A percentile compares a stretch with the other conserved stretches of the same genome.
These are phyloP conservation scores for Vitis hybrid DNA, from an alignment of 177 flowering plant genomes.

Conservation along the genomic window DNA sequence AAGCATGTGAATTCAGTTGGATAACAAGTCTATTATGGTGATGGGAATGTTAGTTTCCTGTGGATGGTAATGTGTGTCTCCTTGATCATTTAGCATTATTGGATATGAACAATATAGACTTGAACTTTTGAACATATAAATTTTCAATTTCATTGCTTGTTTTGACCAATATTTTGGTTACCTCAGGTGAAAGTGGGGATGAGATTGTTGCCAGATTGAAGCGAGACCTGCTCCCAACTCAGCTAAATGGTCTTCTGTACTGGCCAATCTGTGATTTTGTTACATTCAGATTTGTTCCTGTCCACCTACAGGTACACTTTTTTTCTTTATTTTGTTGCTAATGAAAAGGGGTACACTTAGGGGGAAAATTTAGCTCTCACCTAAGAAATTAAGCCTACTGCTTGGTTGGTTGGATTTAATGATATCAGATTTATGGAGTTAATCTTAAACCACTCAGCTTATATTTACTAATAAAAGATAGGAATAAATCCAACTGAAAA, in stretches of 20 bases:
- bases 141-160: not conserved
- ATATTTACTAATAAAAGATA: no score
- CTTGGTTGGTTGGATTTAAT: no score
- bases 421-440: no score
- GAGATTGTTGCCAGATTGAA: slow-evolving; percentile 60
- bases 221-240: slow-evolving; percentile 57
- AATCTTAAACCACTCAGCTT: no score
- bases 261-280: slow-evolving; percentile 67
- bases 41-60: no score
- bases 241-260: slow-evolving; percentile 41
- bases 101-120: no score
- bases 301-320: slow-evolving; percentile 39
- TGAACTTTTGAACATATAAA: not conserved
- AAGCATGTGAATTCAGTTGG: no score
- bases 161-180: not conserved
- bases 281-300: slow-evolving; percentile 47
- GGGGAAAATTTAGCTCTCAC: not conserved
- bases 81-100: no score
- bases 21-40: no score
- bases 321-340: not conserved
- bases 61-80: no score
- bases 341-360: not conserved
- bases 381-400: not conserved
- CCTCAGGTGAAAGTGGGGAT: slow-evolving; percentile 48
- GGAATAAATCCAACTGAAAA: no score